Conservation (phyloP, 2,329 filamentous ascomycete species). For the Arthrinium puccinioides region DNA sequence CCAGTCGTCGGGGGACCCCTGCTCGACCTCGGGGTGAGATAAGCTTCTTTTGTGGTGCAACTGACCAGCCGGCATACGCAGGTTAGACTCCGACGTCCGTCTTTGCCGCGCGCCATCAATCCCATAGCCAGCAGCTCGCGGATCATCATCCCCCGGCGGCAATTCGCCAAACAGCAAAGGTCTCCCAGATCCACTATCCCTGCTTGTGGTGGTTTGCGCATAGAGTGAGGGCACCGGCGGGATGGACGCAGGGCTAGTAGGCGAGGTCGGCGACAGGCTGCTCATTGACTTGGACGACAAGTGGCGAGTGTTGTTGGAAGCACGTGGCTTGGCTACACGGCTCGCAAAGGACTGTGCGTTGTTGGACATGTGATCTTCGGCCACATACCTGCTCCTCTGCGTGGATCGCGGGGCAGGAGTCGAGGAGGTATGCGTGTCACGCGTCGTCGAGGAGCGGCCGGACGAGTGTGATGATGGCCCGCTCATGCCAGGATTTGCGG, state of each 20-base stretch:
- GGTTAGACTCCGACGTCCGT: slow-evolving; percentile 65
- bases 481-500: slow-evolving; percentile 19
- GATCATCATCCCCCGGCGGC: slow-evolving; percentile 44
- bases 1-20: slow-evolving; percentile 55
- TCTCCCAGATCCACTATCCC: slow-evolving; percentile 20
- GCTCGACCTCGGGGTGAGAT: slow-evolving; percentile 50
- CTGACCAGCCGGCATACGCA: slow-evolving; percentile 43
- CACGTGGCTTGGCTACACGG: slow-evolving; percentile 47
- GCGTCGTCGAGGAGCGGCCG: slow-evolving; percentile 28
- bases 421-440: slow-evolving; percentile 20
- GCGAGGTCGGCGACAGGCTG: slow-evolving; percentile 27
- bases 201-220: slow-evolving; percentile 22
- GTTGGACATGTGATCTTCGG: slow-evolving; percentile 44
- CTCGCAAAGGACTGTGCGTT: slow-evolving; percentile 54
- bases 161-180: slow-evolving; percentile 68
- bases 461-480: slow-evolving; percentile 32
- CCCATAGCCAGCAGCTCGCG: slow-evolving; percentile 50
- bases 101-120: slow-evolving; percentile 47
- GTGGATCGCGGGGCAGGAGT: slow-evolving; percentile 20
- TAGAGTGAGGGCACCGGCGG: slow-evolving; percentile 21
- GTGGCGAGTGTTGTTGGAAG: slow-evolving; percentile 22
- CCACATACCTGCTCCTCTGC: slow-evolving; percentile 38
- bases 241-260: slow-evolving; percentile 15
- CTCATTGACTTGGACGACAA: slow-evolving; percentile 36
- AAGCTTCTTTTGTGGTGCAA: slow-evolving; percentile 45